Base-by-base conservation (phyloP, 2,329 filamentous ascomycete genomes). In the Calonectria hongkongensis region DNA sequence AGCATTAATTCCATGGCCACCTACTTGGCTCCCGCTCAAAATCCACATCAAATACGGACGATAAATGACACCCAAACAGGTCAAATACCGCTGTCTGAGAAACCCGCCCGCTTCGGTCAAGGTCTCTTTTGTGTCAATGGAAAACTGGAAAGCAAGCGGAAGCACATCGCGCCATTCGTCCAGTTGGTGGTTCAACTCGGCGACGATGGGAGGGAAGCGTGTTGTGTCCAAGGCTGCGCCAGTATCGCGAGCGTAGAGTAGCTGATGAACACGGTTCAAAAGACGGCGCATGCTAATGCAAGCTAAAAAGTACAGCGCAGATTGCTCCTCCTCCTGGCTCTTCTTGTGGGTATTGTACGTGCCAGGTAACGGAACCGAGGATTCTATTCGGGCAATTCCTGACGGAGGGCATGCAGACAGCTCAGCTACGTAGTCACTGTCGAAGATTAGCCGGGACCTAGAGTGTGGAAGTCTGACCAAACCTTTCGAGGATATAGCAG, bases 401-500 rank as follows among this genome's bases (percentile, higher is more conserved):
- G 85, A 88, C 30, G 87, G 86, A 0, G 88, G 88, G 15, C 89
- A 84, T 2, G 85, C 85, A 4, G 88, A 87, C 3, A 90, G 81
- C 73, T 89, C 88, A 4, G 88, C 88, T 16, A 90, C 84, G 62
- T 89, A 88, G 74, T 89, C 88, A 51, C 87, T 89, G 3, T 2
- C 18, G 9, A 18, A 5, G 39, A 62, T 8, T 43, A 47, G 16
- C 9, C 27, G 16, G 3, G 5, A 8, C 10, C 12, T 18, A n/a
- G 2, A 8, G 0, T 13, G 1, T 18, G 10, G 18, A 2, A 41
- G 2, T 2, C 6, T 4, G 21, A n/a, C 18, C 7, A 3, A 12
- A 86, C 87, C 87, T 88, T 77, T 90, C 88, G 0, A 90, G 82
- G 13, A 90, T 88, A 68, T 89, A 89, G 70, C 88, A 89, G 0